Evolutionary conservation across 805 yeast species (phyloP), one percentile per base, ranked within the genome.

Genomic region (Yarrowia sp.): DNA sequence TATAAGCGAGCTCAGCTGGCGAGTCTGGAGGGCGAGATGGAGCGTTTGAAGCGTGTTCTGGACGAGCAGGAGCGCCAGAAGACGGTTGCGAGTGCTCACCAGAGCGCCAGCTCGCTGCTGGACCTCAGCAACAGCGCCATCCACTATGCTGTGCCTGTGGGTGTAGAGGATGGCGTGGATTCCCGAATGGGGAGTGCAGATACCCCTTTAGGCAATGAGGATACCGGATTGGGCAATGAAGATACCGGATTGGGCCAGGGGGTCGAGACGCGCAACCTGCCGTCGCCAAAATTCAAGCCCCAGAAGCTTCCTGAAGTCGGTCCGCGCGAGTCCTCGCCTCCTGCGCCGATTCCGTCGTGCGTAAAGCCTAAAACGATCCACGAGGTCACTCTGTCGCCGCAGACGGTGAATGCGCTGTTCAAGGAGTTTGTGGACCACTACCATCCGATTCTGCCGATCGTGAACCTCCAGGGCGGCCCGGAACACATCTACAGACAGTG

Each of bases 401-500:
- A 79, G 5, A 84, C 83, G 51, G 90, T 93, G 49, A 77, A 76
- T 49, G 79, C 78, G 10, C 76, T 92, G 10, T 93, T 79, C 70
- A 64, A 76, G 29, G 97, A 90, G 71, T 93, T 84, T 71, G 86
- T 85, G 3, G 74, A 77, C n/a, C 78, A 83, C 64, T 93, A 94
- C 70, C 97, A 93, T 72, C 88, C 90, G 0, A 84, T 88, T 56
- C 71, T 94, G 51, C 98, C 98, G 0, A 88, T 93, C 0, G 94
- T 93, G 2, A 96, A 93, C 70, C 81, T 93, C 2, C 66, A 77
- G 6, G 82, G 81, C 64, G 97, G 97, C 9, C 94, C 96, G 0
- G 97, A 91, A 67, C 76, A 84, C 49, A 80, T 92, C 8, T 89
- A 88, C 71, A 74, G 83, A 63, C 77, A 88, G 16, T 90, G 97